Base-by-base conservation (phyloP, 1,284 basidiomycete species). In the Heterobasidion occidentale region DNA sequence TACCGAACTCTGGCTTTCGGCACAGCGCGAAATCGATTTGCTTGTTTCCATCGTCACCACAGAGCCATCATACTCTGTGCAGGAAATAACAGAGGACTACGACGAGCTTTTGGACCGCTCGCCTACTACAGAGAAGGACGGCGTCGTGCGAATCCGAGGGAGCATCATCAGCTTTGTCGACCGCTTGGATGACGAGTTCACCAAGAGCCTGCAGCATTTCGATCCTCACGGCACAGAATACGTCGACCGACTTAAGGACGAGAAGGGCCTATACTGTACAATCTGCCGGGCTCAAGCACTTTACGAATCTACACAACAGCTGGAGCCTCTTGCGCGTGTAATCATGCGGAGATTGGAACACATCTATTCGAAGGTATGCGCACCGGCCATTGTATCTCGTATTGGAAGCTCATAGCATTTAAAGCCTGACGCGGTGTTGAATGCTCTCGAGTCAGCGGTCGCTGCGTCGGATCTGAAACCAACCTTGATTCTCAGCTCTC, bases 141-240 rank as follows among this genome's bases (percentile, higher is more conserved):
- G 86, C 9, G 65, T 88, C 52, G 88, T 94, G 55, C 79, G 84
- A 56, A 87, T 98, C 59, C 86, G 94, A 55, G 94, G 94, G 48
- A 94, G 90, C 68, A 84, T 98, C 68, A 94, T 96, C 71, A 92
- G 90, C 68, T 92, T 98, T 65, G 82, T 99, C 52, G 97, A 99
- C 72, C 88, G 96, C 58, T 76, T 99, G 54, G 97, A 99, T 71
- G 97, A 99, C 67, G 97, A 99, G 74, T 99, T 99, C 73, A 98
- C 94, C 53, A 93, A 92, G 72, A 96, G 93, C 67, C 75, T 99
- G 54, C 97, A 99, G 80, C 94, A 98, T 70, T 95, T 98, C 63
- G 97, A 99, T 68, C 96, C 97, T 14, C 97, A 99, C 70, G 94
- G 97, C 5, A 92, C 92, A 52, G 97, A 99, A 72, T 99, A 99